Percentiles rank a stretch among this genome's conserved stretches.
These are phyloP conservation scores for Isabelozyma rhagii DNA, from an alignment of 805 yeast genomes.

Conservation along the genomic window DNA sequence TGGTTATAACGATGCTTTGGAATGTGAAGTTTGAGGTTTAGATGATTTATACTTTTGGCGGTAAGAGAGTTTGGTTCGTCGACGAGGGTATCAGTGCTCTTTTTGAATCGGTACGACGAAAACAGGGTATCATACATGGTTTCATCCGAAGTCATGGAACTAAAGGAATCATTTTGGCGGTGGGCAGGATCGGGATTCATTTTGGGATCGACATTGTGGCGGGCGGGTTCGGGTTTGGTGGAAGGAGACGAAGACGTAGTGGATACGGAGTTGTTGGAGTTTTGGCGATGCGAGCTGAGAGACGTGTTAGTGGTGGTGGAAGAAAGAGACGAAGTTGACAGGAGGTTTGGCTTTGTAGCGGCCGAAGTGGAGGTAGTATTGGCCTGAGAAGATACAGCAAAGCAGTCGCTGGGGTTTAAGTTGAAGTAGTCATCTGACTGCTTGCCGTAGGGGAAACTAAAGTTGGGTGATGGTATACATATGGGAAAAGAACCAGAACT, in stretches of 20 bases:
- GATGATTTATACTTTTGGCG: conserved; percentile 3
- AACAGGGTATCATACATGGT: not conserved
- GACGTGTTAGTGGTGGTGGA: not conserved
- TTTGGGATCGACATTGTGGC: conserved; percentile 12
- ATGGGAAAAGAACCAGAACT: conserved; percentile 15
- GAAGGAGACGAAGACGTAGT: not conserved
- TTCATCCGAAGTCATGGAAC: conserved; percentile 26
- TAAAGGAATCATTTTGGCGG: conserved; percentile 17
- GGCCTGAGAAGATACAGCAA: not conserved
- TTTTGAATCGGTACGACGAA: conserved; percentile 11
- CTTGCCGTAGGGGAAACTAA: conserved; percentile 11
- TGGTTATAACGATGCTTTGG: conserved; percentile 8
- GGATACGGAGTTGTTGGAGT: not conserved
- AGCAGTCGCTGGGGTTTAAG: not conserved
- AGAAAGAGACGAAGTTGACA: not conserved
- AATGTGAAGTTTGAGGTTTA: conserved; percentile 10
- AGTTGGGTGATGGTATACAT: conserved; percentile 19
- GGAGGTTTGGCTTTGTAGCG: not conserved
- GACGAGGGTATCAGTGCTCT: conserved; percentile 26
- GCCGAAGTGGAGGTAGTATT: not conserved
- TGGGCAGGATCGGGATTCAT: not conserved
- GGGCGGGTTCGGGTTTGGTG: conserved; percentile 3
- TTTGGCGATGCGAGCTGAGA: not conserved
- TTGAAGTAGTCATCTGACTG: conserved; percentile 11
- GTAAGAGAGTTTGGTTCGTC: conserved; percentile 12